These are phyloP conservation scores for Mortierella claussenii DNA, from an alignment of 192 early-diverging fungal species.

Conservation along the genomic window DNA sequence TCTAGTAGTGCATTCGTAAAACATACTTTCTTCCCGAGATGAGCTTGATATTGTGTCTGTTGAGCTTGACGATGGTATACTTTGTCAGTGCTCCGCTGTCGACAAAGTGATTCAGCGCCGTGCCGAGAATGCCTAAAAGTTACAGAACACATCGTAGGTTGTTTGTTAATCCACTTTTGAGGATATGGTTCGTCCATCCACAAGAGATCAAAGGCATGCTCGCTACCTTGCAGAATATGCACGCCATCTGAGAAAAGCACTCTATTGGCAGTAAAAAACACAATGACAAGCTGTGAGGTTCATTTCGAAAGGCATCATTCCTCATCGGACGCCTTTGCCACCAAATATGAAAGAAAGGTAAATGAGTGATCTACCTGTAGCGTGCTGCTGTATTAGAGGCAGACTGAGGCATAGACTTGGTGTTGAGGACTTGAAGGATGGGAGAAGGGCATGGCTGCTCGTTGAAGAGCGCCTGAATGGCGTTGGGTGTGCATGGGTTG, in stretches of 20 bases:
- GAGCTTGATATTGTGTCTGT: constrained; percentile 58
- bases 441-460: constrained; percentile 34
- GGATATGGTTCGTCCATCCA: too few species aligned
- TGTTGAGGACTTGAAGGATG: constrained; percentile 58
- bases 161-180: too few species aligned
- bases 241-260: constrained; percentile 74
- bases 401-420: constrained; percentile 37
- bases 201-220: neutral
- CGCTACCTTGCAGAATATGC: constrained; percentile 72
- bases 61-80: constrained; percentile 62
- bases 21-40: constrained; percentile 63
- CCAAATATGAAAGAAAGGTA: constrained; percentile 1
- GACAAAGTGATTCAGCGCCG: constrained; percentile 61
- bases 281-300: too few species aligned
- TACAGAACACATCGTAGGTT: too few species aligned
- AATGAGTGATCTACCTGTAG: constrained; percentile 46
- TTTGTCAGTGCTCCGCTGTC: constrained; percentile 56
- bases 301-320: too few species aligned
- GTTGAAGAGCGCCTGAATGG: constrained; percentile 54
- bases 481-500: constrained; percentile 27
- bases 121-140: constrained; percentile 77
- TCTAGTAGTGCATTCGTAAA: neutral
- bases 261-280: constrained; percentile 36
- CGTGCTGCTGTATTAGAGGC: constrained; percentile 16
- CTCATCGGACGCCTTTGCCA: constrained; percentile 4